A percentile compares a stretch with the other conserved stretches of the same genome.
These are phyloP conservation scores for Chrysosphaeria jannelii DNA, from an alignment of 2,329 filamentous ascomycete genomes.

Conservation along the genomic window DNA sequence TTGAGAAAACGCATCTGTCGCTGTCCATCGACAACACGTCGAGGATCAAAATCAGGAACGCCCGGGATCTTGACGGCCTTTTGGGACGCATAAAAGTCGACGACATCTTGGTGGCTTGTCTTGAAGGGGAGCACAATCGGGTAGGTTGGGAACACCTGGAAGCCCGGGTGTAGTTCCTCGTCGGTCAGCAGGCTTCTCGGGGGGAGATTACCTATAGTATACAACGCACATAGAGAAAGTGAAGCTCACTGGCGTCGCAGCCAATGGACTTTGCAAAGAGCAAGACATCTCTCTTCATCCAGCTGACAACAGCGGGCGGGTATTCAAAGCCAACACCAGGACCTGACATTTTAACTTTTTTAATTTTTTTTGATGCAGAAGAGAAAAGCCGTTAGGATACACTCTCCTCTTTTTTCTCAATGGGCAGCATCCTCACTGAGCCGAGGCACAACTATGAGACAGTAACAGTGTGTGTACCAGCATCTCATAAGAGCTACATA, in stretches of 20 bases:
- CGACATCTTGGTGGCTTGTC: slow-evolving; percentile 39
- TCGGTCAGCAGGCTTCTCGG: slow-evolving; percentile 1
- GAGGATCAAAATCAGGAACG: slow-evolving; percentile 46
- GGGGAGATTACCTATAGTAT: not conserved
- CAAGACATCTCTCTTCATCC: slow-evolving; percentile 65
- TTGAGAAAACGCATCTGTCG: slow-evolving; percentile 51
- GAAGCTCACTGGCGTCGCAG: slow-evolving; percentile 54
- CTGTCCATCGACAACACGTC: slow-evolving; percentile 56
- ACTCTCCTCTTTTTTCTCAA: too few relatives aligned
- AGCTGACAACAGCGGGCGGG: slow-evolving; percentile 43
- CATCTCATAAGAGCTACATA: too few relatives aligned
- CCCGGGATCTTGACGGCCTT: slow-evolving; percentile 36
- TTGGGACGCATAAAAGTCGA: slow-evolving; percentile 56
- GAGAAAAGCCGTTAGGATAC: too few relatives aligned
- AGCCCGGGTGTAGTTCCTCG: slow-evolving; percentile 65
- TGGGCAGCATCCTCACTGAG: too few relatives aligned
- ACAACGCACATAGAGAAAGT: slow-evolving; percentile 54
- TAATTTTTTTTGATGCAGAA: too few relatives aligned
- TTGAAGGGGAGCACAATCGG: slow-evolving; percentile 64
- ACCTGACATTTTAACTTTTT: slow-evolving; percentile 17
- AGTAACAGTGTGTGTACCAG: too few relatives aligned
- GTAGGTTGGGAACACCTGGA: slow-evolving; percentile 72
- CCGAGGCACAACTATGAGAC: too few relatives aligned
- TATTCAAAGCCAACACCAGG: slow-evolving; percentile 50
- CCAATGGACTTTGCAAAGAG: slow-evolving; percentile 83